Evolutionary conservation across 495 filamentous ascomycete genomes (phyloP).

Genomic region (Neurospora tetraspora): DNA sequence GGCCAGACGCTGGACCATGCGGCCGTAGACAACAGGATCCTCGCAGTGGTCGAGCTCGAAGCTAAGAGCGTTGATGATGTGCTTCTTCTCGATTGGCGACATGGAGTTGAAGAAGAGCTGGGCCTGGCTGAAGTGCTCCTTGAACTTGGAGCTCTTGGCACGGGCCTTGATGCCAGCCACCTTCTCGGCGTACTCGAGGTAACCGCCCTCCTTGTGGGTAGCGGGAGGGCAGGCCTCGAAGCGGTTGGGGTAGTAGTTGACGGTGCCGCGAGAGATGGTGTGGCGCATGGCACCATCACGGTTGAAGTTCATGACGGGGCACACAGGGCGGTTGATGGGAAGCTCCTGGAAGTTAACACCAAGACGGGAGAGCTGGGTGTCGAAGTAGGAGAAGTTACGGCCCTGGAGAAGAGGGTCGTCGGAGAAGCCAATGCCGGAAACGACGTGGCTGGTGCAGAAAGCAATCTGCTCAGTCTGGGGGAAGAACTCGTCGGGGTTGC

Average conservation of each 20-base stretch:
- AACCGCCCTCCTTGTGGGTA: constrained; percentile 48
- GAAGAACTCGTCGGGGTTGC: constrained; percentile 80
- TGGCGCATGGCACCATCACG: constrained; percentile 60
- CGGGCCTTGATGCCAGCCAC: constrained; percentile 62
- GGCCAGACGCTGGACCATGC: constrained; percentile 57
- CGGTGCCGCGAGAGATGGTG: constrained; percentile 47
- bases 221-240: constrained; percentile 56
- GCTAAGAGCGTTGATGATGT: constrained; percentile 57
- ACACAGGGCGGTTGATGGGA: constrained; percentile 68
- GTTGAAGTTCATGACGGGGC: constrained; percentile 74
- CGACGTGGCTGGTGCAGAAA: constrained; percentile 78
- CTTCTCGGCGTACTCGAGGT: constrained; percentile 57
- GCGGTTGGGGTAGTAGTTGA: constrained; percentile 89
- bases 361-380: constrained; percentile 75
- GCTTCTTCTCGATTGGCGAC: constrained; percentile 55
- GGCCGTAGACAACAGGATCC: constrained; percentile 68
- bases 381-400: constrained; percentile 79
- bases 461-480: constrained; percentile 75
- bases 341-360: constrained; percentile 81
- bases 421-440: constrained; percentile 81
- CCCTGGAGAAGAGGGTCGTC: constrained; percentile 77
- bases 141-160: constrained; percentile 65
- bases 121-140: constrained; percentile 65
- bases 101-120: constrained; percentile 76
- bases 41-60: constrained; percentile 92